Evolutionary conservation across 2,329 filamentous ascomycete species (phyloP), one percentile per base, ranked within the genome.

Genomic region (Verruconis gallopava): DNA sequence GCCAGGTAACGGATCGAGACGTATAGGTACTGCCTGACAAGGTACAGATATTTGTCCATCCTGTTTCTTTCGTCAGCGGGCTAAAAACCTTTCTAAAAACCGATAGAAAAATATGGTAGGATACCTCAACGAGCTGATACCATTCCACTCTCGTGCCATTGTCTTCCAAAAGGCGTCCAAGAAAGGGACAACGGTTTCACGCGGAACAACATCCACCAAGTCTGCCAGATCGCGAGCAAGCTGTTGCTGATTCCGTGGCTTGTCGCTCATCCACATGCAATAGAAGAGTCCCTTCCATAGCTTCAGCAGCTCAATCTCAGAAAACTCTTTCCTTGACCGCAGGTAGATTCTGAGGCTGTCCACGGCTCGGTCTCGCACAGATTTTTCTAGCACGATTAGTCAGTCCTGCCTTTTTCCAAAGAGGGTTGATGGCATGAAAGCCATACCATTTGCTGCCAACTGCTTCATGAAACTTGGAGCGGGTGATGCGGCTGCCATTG

Each of bases 241-340:
- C 34, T 74, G 74, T 67, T 94, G 86, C 67, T 95, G 89, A 2
- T 83, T 79, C n/a, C 79, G 65, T 9, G 86, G 80, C 37, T 86
- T 83, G 68, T 95, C 88, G 60, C 81, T 85, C 79, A 94, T 91
- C 81, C 85, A 95, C 54, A 91, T 75, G 73, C 74, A 77, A 70
- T 86, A 95, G 68, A 91, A 95, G 15, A 96, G 74, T 4, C 86
- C 89, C 58, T 93, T 93, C 85, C 86, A 94, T 49, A 96, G 73
- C 66, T 94, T 94, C 46, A 89, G 69, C 38, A 85, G 68, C 49
- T 94, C 86, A 50, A 81, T 60, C 32, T 74, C 66, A 14, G 74
- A 65, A 47, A 95, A 74, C 42, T 71, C 42, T 60, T 67, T 52
- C 32, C 73, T 71, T 46, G 74, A 69, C 47, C 75, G 71, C 57